phyloP scores from a whole-genome alignment of 805 yeast genomes.

The Kazachstania africana region DNA sequence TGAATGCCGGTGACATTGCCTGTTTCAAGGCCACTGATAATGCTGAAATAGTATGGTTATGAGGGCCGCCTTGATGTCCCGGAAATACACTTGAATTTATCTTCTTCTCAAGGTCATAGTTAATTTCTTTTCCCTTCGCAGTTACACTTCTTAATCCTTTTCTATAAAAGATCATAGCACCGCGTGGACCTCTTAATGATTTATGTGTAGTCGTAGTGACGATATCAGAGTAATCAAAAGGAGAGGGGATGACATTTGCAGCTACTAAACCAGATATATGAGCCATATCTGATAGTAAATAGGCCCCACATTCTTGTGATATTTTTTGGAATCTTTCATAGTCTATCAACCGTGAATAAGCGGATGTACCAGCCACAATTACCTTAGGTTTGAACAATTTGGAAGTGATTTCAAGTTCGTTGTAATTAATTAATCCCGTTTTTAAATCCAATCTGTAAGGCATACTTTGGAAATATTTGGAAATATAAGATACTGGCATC shows the following conservation, averaged over 20 bases:
- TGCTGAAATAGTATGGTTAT: constrained; percentile 94
- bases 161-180: constrained; percentile 95
- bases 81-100: constrained; percentile 98
- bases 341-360: constrained; percentile 84
- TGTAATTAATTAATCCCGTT: constrained; percentile 90
- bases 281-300: constrained; percentile 90
- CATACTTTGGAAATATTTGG: constrained; percentile 95
- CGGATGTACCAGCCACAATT: constrained; percentile 94
- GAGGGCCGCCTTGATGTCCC: constrained; percentile 99
- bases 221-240: constrained; percentile 86
- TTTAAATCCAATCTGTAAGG: constrained; percentile 82
- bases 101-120: constrained; percentile 79
- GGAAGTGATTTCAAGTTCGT: constrained; percentile 71
- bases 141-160: constrained; percentile 74
- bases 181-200: constrained; percentile 97
- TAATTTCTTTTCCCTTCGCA: constrained; percentile 70
- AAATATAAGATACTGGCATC: constrained; percentile 81
- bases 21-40: constrained; percentile 91
- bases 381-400: constrained; percentile 86
- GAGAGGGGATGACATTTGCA: constrained; percentile 87
- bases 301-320: constrained; percentile 89
- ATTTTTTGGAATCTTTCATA: constrained; percentile 83
- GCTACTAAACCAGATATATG: constrained; percentile 94
- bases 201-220: constrained; percentile 98
- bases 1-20: constrained; percentile 80